Evolutionary conservation across 2,329 filamentous ascomycete species (phyloP), one percentile per base, ranked within the genome.

Genomic region (Cytospora piceicola): DNA sequence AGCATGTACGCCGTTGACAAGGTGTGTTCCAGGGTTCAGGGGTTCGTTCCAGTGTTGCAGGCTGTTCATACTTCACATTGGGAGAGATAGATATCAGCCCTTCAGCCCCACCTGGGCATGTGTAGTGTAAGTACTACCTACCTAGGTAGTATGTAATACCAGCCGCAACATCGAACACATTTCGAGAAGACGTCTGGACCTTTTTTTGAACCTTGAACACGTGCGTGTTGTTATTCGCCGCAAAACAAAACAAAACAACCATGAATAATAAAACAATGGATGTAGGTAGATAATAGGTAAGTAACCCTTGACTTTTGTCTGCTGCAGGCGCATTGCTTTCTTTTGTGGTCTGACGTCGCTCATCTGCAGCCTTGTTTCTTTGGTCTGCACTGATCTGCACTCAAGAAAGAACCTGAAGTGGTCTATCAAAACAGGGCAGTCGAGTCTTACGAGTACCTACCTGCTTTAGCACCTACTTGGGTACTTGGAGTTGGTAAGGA

Each of bases 301-400:
- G 2, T 15, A 36, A 42, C n/a, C 39, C 39, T 20, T 36, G 34
- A 4, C n/a, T 49, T 24, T 9, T n/a, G n/a, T 14, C 12, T n/a
- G n/a, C 20, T 49, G n/a, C 20, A 49, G 7, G n/a, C 46, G 20
- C n/a, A 49, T n/a, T 49, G 46, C 17, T 9, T 12, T 24, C 4
- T 22, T 24, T 12, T 4, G 24, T 22, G 46, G 14, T 49, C 42
- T 49, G 42, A 7, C 42, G n/a, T 49, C n/a, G n/a, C 32, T 36
- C 42, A 49, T 49, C 20, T 49, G 42, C 46, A 49, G 46, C 46
- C 46, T 49, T 49, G 46, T 24, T 49, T 49, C 46, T 49, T 49
- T 24, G n/a, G 14, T 20, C n/a, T 49, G 46, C 46, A 46, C 20
- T n/a, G n/a, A 22, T 20, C n/a, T 49, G 46, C 46, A 46, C 20